Evolutionary conservation across 495 filamentous ascomycete genomes (phyloP).

Genomic region (Copromyces sp.): DNA sequence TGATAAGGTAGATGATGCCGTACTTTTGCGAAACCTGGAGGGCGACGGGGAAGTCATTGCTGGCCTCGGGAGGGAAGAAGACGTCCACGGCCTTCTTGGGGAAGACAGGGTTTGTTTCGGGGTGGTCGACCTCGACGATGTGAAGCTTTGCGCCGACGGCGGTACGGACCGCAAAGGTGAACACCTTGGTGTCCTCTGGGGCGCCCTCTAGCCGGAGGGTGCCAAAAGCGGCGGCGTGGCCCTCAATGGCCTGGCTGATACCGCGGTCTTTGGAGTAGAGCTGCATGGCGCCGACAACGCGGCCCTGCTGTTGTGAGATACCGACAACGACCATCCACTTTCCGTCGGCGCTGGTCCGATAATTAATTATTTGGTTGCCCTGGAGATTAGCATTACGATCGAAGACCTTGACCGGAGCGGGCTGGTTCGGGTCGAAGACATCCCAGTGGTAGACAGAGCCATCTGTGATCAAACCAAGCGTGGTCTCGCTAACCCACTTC

Average conservation of each 20-base stretch:
- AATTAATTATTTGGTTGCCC: constrained; percentile 99
- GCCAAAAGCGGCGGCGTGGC: constrained; percentile 92
- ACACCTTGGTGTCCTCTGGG: constrained; percentile 82
- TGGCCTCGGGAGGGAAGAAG: constrained; percentile 91
- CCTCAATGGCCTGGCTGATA: constrained; percentile 96
- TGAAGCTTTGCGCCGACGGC: constrained; percentile 88
- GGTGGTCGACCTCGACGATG: constrained; percentile 94
- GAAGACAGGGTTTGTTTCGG: constrained; percentile 75
- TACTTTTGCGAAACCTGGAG: constrained; percentile 96
- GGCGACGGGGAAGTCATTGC: constrained; percentile 94
- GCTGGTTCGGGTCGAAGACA: constrained; percentile 70
- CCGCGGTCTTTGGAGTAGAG: constrained; percentile 90
- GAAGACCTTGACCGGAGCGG: constrained; percentile 77
- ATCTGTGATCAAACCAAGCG: constrained; percentile 82
- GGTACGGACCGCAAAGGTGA: constrained; percentile 89
- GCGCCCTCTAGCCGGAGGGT: constrained; percentile 81
- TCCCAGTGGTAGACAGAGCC: constrained; percentile 94
- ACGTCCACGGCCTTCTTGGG: constrained; percentile 93
- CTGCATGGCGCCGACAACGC: constrained; percentile 93
- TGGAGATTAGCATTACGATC: constrained; percentile 84
- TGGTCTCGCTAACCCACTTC: constrained; percentile 93
- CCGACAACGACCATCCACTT: constrained; percentile 98
- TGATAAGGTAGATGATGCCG: constrained; percentile 91
- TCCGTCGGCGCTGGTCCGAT: constrained; percentile 87
- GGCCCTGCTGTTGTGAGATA: constrained; percentile 84